Evolutionary conservation across 2,329 filamentous ascomycete species (phyloP).

Genomic region (Hymenoscyphus occultus): DNA sequence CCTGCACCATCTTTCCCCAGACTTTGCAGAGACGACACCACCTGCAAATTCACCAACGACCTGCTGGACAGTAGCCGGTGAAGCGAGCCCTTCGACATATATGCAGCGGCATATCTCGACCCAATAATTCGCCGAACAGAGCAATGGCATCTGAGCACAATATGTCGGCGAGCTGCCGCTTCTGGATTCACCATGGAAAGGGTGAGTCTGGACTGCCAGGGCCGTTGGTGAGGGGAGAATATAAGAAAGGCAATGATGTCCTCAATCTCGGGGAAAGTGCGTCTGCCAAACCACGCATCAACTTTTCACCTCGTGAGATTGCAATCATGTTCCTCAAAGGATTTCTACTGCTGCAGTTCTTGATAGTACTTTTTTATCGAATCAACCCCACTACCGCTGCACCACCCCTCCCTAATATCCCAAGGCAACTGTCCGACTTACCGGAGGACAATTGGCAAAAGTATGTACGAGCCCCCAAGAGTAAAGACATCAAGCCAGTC

Average conservation of each 20-base stretch:
- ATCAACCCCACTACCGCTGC: conserved; percentile 5
- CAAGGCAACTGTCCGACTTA: conserved; percentile 6
- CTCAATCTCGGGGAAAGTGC: background rate
- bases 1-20: conserved; percentile 7
- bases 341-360: conserved; percentile 11
- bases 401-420: background rate
- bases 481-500: conserved; percentile 35
- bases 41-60: background rate
- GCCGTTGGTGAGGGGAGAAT: background rate
- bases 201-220: background rate
- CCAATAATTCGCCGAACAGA: conserved; percentile 1
- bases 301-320: background rate
- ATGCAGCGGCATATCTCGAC: conserved; percentile 9
- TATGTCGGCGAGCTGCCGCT: conserved; percentile 12
- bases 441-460: conserved; percentile 37
- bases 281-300: background rate
- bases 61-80: conserved; percentile 1
- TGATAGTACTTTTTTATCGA: conserved; percentile 11
- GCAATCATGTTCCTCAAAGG: conserved; percentile 14
- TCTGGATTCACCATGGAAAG: conserved; percentile 2
- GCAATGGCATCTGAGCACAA: conserved; percentile 11
- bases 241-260: conserved; percentile 5
- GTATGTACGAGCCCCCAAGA: conserved; percentile 41
- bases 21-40: conserved; percentile 3
- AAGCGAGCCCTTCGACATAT: background rate